Evolutionary conservation across 345 rosid genomes (phyloP).

Genomic region (Pistacia integerrima): DNA sequence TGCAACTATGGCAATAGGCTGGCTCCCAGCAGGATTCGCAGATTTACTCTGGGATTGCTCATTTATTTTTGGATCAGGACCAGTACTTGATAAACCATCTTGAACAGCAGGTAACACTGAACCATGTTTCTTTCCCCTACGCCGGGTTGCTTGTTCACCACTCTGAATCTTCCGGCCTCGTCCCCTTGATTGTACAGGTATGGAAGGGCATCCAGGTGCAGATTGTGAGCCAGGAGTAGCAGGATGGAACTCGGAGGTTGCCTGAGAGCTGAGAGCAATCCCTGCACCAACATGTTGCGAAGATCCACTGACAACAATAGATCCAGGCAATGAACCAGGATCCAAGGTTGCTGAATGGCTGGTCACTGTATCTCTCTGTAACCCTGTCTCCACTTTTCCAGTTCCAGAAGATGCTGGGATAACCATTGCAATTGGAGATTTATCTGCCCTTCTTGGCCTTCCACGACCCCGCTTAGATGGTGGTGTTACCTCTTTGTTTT

Average conservation of each 20-base stretch:
- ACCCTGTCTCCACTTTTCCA: conserved; percentile 37
- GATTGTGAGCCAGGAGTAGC: conserved; percentile 39
- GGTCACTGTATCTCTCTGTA: conserved; percentile 38
- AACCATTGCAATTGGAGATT: conserved; percentile 38
- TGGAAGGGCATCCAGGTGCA: conserved; percentile 28
- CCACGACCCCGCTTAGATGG: conserved; percentile 94
- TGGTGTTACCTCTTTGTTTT: conserved; percentile 58
- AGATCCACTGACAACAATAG: conserved; percentile 26
- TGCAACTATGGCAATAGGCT: conserved; percentile 11
- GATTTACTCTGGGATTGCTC: conserved; percentile 32
- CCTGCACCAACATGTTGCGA: conserved; percentile 27
- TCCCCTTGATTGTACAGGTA: conserved; percentile 32
- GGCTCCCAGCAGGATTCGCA: conserved; percentile 24
- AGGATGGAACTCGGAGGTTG: conserved; percentile 29
- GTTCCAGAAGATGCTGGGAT: conserved; percentile 34
- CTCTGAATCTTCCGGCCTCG: conserved; percentile 45
- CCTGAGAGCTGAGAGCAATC: conserved; percentile 29
- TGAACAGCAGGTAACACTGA: conserved; percentile 35
- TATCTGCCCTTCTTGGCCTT: conserved; percentile 80
- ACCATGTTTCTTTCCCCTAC: conserved; percentile 62
- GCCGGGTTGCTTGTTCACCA: conserved; percentile 49
- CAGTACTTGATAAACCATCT: conserved; percentile 50
- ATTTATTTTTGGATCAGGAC: conserved; percentile 47
- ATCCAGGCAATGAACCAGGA: conserved; percentile 27
- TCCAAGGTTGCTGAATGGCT: conserved; percentile 32